Base-by-base conservation (phyloP, 2,329 filamentous ascomycete genomes). In the Apiospora malaysiana region DNA sequence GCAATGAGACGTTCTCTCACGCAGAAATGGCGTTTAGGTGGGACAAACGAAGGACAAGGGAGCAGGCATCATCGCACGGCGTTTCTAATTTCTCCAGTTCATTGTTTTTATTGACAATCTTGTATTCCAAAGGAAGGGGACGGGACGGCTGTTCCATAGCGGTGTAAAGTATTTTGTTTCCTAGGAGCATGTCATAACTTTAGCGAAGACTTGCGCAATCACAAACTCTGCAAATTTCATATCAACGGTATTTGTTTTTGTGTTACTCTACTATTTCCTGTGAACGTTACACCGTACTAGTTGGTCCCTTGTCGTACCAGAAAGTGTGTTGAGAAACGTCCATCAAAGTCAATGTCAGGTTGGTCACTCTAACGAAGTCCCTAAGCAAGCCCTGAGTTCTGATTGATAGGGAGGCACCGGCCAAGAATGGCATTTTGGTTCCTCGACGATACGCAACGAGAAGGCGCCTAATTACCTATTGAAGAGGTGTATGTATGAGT, bases 111-210 rank as follows among this genome's bases (percentile, higher is more conserved):
- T 21, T 63, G 32, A 0, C 8, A 21, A n/a, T n/a, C 1, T 63
- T 40, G 32, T 40, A 23, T 40, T 3, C 40, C 18, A 40, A 40
- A 2, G 25, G 51, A 63, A 5, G 25, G 51, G 49, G 14, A 27
- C 27, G n/a, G 23, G 14, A 32, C 9, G 7, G 32, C 21, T 18
- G 42, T 16, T 45, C 56, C 8, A 63, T n/a, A 18, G 21, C 56
- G 56, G 56, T 40, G 56, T 63, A n/a, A n/a, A 63, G 32, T 63
- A 63, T 16, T 4, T 16, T 59, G 56, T 63, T 63, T 40, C 42
- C 42, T 2, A 45, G 21, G 18, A 3, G 56, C 32, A 18, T 40
- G 40, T 63, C 2, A 16, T 45, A 9, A 63, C 32, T 40, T 9
- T 40, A 12, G 56, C 56, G 32, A 23, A 14, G 32, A 32, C 32